These are phyloP conservation scores for Buxus sempervirens DNA, from an alignment of 164 flowering plant genomes.

Conservation along the genomic window DNA sequence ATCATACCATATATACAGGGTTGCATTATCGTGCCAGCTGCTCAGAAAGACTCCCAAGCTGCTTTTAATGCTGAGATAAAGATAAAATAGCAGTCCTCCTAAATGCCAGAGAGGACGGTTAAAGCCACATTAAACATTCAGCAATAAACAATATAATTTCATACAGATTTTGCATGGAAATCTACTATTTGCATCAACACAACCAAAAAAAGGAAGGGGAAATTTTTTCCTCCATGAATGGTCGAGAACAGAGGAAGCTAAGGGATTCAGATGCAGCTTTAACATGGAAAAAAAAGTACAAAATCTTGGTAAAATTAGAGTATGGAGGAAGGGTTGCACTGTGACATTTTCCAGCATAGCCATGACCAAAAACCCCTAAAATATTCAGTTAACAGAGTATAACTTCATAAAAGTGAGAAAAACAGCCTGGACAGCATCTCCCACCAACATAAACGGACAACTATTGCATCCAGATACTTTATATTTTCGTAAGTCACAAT, in stretches of 20 bases:
- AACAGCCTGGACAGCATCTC: background rate
- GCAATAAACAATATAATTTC: slow-evolving; percentile 11
- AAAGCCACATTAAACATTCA: slow-evolving; percentile 25
- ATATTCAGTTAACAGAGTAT: background rate
- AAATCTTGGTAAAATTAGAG: background rate
- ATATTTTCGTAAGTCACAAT: no score
- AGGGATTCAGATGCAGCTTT: no score
- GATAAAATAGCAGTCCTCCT: slow-evolving; percentile 44
- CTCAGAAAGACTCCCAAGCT: slow-evolving; percentile 60
- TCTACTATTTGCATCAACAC: background rate
- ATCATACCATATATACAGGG: slow-evolving; percentile 70
- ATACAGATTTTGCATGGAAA: background rate
- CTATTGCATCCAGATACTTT: background rate
- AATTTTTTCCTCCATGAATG: background rate
- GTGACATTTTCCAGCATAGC: background rate
- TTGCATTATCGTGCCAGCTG: slow-evolving; percentile 53
- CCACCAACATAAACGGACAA: background rate
- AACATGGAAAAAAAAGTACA: background rate
- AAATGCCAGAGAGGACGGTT: slow-evolving; percentile 35
- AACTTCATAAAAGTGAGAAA: background rate
- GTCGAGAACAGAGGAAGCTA: background rate
- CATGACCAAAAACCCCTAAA: background rate
- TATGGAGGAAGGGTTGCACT: background rate
- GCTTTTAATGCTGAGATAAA: slow-evolving; percentile 71
- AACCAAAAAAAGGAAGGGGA: no score